Base-by-base conservation (phyloP, 2,329 filamentous ascomycete species). In the Nemania sp. region DNA sequence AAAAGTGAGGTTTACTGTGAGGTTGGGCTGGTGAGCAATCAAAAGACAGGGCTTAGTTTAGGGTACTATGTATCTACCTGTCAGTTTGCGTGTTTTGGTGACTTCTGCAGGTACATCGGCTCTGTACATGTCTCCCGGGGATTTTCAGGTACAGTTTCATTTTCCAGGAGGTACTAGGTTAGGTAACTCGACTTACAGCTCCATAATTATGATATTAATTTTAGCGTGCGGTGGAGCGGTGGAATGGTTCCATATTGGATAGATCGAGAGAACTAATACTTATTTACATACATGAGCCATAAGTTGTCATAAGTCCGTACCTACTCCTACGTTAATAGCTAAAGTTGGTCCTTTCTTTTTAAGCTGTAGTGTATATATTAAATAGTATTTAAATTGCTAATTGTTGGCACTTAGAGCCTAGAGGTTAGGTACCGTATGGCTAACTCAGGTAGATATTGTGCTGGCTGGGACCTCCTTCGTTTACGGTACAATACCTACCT, bases 191-290 rank as follows among this genome's bases (percentile, higher is more conserved):
- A 29, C 25, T 7, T n/a, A n/a, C n/a, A n/a, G n/a, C 25, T 29
- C 25, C 25, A 29, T 29, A 34, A 48, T 25, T 20, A 15, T 34
- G 34, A 34, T 45, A 51, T 60, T 55, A 45, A 48, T 55, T 58
- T 58, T 58, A 58, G 54, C 50, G 54, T 46, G 39, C 43, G 42
- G 35, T 54, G 58, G 58, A 50, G 45, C 43, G 48, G 42, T 58
- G 58, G 50, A 45, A 58, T 58, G 52, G 54, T 32, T 54, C 48
- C 54, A 60, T 60, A 40, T 29, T 29, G 20, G 49, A 54, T 60
- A 46, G 51, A 45, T 50, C 35, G 1, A 34, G 40, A 47, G 53
- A 59, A 43, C 49, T 47, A 51, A 7, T 29, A 29, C 25, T 29
- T 29, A 29, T n/a, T n/a, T n/a, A n/a, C n/a, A n/a, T n/a, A n/a